A percentile compares a stretch with the other conserved stretches of the same genome.
phyloP scores from a whole-genome alignment of 345 rosid genomes.

The Corymbia maculata region DNA sequence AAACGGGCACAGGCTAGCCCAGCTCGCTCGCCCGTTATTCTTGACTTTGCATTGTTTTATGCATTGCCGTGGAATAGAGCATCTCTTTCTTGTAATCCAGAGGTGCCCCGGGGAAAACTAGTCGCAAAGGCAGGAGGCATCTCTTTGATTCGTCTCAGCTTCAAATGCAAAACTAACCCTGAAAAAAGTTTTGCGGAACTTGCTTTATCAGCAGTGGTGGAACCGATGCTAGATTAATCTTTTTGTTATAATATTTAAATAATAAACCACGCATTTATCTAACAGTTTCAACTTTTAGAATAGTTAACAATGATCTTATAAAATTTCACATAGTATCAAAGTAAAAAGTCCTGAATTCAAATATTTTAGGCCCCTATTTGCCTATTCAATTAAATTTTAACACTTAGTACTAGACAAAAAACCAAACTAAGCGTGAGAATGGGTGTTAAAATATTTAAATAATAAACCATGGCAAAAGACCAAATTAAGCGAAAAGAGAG shows the following conservation, averaged over 20 bases:
- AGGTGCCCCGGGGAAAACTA: not conserved
- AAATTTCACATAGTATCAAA: too few species aligned
- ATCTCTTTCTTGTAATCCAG: not conserved
- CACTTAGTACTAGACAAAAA: too few species aligned
- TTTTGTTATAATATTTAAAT: not conserved
- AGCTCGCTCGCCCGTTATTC: conserved; percentile 6
- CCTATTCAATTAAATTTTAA: too few species aligned
- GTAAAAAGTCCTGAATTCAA: too few species aligned
- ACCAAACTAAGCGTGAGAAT: too few species aligned
- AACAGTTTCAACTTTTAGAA: too few species aligned
- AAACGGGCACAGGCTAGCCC: not conserved
- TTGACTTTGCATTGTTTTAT: conserved; percentile 1
- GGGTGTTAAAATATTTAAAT: too few species aligned
- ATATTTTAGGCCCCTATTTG: too few species aligned
- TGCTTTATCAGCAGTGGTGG: not conserved
- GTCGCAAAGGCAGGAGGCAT: not conserved
- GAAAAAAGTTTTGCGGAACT: not conserved
- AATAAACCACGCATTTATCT: too few species aligned
- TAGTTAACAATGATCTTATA: too few species aligned
- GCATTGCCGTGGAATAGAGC: not conserved
- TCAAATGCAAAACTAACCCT: not conserved
- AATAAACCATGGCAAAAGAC: too few species aligned
- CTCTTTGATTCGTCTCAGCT: not conserved
- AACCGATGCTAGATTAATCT: not conserved
- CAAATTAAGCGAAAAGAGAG: too few species aligned